Evolutionary conservation across 768 basidiomycete genomes (phyloP).

Genomic region (Lepiota subincarnata): DNA sequence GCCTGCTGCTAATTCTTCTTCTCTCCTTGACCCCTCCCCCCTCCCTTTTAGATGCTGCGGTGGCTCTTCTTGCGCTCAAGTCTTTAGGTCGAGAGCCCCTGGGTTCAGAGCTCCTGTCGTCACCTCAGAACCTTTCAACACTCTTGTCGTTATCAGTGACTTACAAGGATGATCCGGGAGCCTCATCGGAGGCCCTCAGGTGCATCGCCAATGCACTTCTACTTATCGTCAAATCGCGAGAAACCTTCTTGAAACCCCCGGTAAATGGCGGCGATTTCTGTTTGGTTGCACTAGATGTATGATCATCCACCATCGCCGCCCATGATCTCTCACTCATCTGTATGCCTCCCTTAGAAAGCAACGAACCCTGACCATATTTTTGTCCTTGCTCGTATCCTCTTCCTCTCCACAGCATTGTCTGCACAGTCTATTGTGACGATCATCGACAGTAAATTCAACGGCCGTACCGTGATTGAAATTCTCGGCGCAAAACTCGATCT

Average conservation of each 20-base stretch:
- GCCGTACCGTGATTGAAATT: conserved; percentile 58
- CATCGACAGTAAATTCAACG: conserved; percentile 59
- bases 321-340: neutral
- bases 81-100: conserved; percentile 66
- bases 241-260: conserved; percentile 49
- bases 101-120: conserved; percentile 60
- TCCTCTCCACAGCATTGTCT: conserved; percentile 60
- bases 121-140: conserved; percentile 49
- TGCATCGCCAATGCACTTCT: conserved; percentile 79
- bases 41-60: conserved; percentile 52
- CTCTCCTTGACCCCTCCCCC: neutral
- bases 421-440: conserved; percentile 50
- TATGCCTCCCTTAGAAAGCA: conserved; percentile 46
- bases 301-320: conserved; percentile 13
- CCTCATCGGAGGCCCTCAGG: conserved; percentile 65
- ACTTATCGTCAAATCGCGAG: conserved; percentile 59
- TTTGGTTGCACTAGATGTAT: conserved; percentile 56
- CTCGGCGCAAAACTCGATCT: conserved; percentile 58
- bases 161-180: conserved; percentile 56
- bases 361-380: conserved; percentile 61
- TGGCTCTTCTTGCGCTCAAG: conserved; percentile 70
- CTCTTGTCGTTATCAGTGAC: conserved; percentile 49
- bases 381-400: conserved; percentile 72
- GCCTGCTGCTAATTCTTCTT: neutral
- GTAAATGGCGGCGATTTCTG: conserved; percentile 62